Evolutionary conservation across 768 basidiomycete genomes (phyloP), one percentile per base, ranked within the genome.

Genomic region (Pleurotus eryngii): DNA sequence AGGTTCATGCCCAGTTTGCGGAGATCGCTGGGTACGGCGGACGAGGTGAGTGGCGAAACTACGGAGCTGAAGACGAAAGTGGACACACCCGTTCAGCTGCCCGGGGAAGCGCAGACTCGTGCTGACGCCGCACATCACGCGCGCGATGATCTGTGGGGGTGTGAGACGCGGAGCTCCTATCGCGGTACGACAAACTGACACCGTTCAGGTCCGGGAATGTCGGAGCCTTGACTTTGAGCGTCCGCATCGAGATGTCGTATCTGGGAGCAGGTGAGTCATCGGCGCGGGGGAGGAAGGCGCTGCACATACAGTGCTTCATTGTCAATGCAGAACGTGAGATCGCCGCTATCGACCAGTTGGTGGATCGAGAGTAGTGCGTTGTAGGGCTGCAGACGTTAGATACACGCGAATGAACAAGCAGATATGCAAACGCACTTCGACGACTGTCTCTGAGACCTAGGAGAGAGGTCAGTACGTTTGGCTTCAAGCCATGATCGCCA

Each of bases 31-130:
- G 18, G 39, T 15, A 57, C 57, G 7, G 55, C 57, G 17, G 40
- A 60, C 55, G 35, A 65, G 39, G 22, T 6, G 20, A 39, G 17
- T 17, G 15, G 12, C 5, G 27, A 48, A 24, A 24, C 24, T 24
- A 24, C 24, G 38, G 12, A 17, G 3, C 5, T 50, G 17, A 22
- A 14, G 40, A 26, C 11, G 24, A 26, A 26, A 26, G 24, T 4
- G 6, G 27, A 30, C 17, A 67, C 58, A 89, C 89, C 91, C 92
- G 66, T 95, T 95, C 56, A 95, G 75, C 69, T 95, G 93, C 27
- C 93, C 93, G n/a, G 94, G 92, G 79, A 95, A 94, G 40, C 93
- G 87, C 57, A 95, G 75, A 64, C 90, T 90, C 2, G 94, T 96
- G 67, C 90, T 95, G 49, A 95, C 87, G 47, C 96, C 96, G 60